Evolutionary conservation across 768 basidiomycete species (phyloP), one percentile per base, ranked within the genome.

Genomic region (Boletus reticuloceps): DNA sequence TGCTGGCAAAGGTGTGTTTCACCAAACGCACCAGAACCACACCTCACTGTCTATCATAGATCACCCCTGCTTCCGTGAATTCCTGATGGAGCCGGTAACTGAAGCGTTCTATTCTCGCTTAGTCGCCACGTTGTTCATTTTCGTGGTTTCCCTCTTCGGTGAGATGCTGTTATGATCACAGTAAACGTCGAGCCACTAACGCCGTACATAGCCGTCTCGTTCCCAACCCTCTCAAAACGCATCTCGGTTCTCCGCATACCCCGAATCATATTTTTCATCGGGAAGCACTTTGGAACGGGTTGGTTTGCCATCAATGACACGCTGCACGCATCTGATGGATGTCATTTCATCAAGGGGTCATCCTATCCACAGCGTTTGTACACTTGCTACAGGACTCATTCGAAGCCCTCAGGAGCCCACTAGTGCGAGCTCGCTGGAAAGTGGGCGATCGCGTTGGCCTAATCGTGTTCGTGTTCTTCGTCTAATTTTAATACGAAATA

Each of bases 281-380:
- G 88, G 38, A 93, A 91, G 63, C 91, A 93, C 66, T 91, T 92
- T 61, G 91, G 91, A 36, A 92, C 91, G 14, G 83, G 85, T 82
- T 13, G 2, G 61, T 52, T 49, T 38, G 4, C n/a, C 7, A 32
- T 49, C 39, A 22, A 34, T 2, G n/a, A 14, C 37, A 3, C 31
- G 6, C 10, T 32, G 5, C 10, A 29, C n/a, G 14, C 36, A 20
- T 37, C 27, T 55, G 13, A 51, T 20, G 27, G 37, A 49, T 27
- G 27, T 5, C 16, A 11, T 17, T 7, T 20, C 13, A 8, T 22
- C n/a, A 54, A 81, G 89, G 89, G 12, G 89, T 90, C 14, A 93
- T 93, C 34, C 69, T 93, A 5, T 84, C 90, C 5, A 93, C 91
- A 0, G 90, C 89, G 0, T 93, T 93, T 61, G 84, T 87, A 17